These are phyloP conservation scores for Tripidium arundinaceum DNA, from an alignment of 202 grass and related monocot species.

Conservation along the genomic window DNA sequence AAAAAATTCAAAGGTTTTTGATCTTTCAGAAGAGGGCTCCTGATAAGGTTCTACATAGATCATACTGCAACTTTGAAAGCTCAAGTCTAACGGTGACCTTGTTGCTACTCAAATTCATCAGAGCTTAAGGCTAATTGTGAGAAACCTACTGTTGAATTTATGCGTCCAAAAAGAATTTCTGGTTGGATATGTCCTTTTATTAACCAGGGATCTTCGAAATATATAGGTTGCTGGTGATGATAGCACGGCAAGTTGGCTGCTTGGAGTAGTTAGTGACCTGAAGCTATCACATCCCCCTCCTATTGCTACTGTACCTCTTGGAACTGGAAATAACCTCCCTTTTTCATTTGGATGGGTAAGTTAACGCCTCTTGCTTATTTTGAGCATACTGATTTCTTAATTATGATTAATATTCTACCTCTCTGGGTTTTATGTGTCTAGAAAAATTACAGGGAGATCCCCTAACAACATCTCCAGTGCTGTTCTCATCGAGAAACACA, in stretches of 20 bases:
- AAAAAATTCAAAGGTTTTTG: constrained; percentile 61
- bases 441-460: constrained; percentile 43
- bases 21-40: constrained; percentile 83
- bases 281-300: constrained; percentile 71
- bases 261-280: constrained; percentile 93
- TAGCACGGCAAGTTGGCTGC: constrained; percentile 94
- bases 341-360: constrained; percentile 98
- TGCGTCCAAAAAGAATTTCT: neutral
- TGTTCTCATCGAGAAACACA: constrained; percentile 81
- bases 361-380: neutral
- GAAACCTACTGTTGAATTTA: constrained; percentile 16
- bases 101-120: constrained; percentile 53
- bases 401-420: neutral
- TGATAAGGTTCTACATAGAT: constrained; percentile 73
- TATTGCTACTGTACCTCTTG: constrained; percentile 82
- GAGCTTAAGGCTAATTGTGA: constrained; percentile 75
- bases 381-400: neutral
- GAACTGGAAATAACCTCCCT: constrained; percentile 94
- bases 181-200: neutral
- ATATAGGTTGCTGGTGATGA: constrained; percentile 96
- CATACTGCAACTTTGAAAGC: constrained; percentile 85
- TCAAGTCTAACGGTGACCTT: constrained; percentile 37
- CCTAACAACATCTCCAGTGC: constrained; percentile 92
- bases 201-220: constrained; percentile 31
- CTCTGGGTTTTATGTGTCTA: neutral